These are phyloP conservation scores for Saturnispora mendoncae DNA, from an alignment of 805 yeast genomes.

Conservation along the genomic window DNA sequence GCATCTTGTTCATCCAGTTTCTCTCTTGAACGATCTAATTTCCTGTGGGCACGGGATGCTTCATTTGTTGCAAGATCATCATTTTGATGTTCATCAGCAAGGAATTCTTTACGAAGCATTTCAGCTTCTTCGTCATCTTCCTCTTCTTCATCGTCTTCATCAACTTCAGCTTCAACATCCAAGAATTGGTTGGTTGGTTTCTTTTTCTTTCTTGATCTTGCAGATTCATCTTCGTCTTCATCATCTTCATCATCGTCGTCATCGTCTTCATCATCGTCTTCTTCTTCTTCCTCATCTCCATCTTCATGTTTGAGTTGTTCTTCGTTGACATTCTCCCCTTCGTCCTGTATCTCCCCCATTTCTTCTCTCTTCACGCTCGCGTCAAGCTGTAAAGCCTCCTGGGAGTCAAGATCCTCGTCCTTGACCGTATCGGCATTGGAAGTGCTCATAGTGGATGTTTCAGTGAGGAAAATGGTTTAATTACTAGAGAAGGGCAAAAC, in stretches of 20 bases:
- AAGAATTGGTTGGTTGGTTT: conserved; percentile 73
- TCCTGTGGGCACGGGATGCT: conserved; percentile 68
- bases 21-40: conserved; percentile 74
- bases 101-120: conserved; percentile 70
- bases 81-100: conserved; percentile 53
- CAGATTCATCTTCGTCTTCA: conserved; percentile 45
- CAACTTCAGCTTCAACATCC: conserved; percentile 98
- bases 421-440: not conserved
- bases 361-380: not conserved
- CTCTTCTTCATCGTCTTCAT: conserved; percentile 90
- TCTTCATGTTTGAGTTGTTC: no score
- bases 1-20: conserved; percentile 91
- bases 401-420: not conserved
- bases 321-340: conserved; percentile 22
- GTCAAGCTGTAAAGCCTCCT: not conserved
- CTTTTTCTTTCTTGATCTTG: conserved; percentile 38
- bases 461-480: no score
- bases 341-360: not conserved
- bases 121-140: conserved; percentile 97
- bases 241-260: conserved; percentile 27
- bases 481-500: not conserved
- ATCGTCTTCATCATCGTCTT: conserved; percentile 18
- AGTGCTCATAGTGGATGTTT: no score
- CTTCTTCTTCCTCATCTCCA: conserved; percentile 9
- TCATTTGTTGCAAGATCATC: conserved; percentile 43